These are phyloP conservation scores for Boletellus deceptivus DNA, from an alignment of 1,284 basidiomycete species.

Conservation along the genomic window DNA sequence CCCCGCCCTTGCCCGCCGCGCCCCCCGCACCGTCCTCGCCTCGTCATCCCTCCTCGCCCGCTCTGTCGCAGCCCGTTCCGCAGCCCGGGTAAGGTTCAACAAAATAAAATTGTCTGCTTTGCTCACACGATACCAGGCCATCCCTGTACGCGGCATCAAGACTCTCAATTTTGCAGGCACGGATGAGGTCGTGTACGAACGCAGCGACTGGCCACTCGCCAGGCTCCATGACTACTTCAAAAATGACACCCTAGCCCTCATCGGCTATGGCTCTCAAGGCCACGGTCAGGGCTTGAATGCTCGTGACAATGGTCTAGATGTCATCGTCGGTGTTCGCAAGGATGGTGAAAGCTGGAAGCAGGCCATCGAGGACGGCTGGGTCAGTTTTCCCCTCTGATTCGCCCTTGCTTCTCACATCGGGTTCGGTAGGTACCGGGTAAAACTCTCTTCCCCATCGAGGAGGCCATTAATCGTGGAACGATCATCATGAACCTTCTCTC, in stretches of 20 bases:
- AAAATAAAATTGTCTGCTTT: slow-evolving; percentile 6
- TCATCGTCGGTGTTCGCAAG: slow-evolving; percentile 98
- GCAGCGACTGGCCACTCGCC: slow-evolving; percentile 95
- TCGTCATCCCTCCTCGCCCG: slow-evolving; percentile 75
- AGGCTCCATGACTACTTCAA: slow-evolving; percentile 99
- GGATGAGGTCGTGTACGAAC: slow-evolving; percentile 96
- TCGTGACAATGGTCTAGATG: slow-evolving; percentile 98
- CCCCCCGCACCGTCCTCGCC: slow-evolving; percentile 36
- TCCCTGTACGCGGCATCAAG: slow-evolving; percentile 79
- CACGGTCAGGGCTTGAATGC: slow-evolving; percentile 99
- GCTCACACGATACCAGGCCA: slow-evolving; percentile 14
- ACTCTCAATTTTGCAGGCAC: slow-evolving; percentile 98
- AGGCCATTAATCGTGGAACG: slow-evolving; percentile 93
- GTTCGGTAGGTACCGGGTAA: slow-evolving; percentile 80
- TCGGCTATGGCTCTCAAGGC: slow-evolving; percentile 99
- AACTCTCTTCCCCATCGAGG: slow-evolving; percentile 98
- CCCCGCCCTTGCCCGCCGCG: slow-evolving; percentile 22
- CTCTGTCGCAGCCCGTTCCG: slow-evolving; percentile 39
- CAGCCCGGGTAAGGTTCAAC: slow-evolving; percentile 44
- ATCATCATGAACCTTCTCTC: slow-evolving; percentile 99
- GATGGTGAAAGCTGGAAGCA: slow-evolving; percentile 96
- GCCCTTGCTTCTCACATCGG: neutral
- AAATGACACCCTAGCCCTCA: slow-evolving; percentile 98
- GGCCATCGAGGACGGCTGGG: slow-evolving; percentile 97
- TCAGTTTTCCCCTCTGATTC: slow-evolving; percentile 34